These are phyloP conservation scores for Pythium dissimile DNA, from an alignment of 352 stramenopile species.

Conservation along the genomic window DNA sequence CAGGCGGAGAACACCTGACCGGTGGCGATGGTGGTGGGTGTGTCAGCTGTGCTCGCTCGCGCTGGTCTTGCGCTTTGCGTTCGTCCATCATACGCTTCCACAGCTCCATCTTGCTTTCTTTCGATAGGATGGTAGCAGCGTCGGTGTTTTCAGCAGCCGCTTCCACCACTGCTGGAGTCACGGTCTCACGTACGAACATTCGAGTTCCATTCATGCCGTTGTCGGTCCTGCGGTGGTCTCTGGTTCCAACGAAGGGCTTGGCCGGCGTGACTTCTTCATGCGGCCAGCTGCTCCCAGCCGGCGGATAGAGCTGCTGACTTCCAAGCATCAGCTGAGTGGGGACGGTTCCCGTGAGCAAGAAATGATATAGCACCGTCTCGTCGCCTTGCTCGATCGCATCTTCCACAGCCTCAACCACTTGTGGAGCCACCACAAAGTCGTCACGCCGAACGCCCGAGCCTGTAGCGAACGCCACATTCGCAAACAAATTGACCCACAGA, in stretches of 20 bases:
- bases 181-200: neutral
- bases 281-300: neutral
- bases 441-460: constrained; percentile 13
- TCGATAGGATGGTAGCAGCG: constrained; percentile 36
- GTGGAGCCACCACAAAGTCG: constrained; percentile 19
- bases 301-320: no score
- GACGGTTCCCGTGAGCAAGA: constrained; percentile 24
- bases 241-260: no score
- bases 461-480: constrained; percentile 12
- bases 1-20: no score
- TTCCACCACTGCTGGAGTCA: neutral
- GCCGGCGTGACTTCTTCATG: no score
- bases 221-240: no score
- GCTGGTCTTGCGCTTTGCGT: constrained; percentile 30
- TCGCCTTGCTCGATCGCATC: constrained; percentile 21
- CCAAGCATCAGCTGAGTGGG: neutral
- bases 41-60: neutral
- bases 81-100: constrained; percentile 63
- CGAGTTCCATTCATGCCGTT: no score
- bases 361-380: constrained; percentile 19
- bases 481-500: constrained; percentile 42
- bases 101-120: constrained; percentile 56
- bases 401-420: constrained; percentile 18
- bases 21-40: neutral
- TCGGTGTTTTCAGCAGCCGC: neutral